Conservation (phyloP, 192 early-diverging fungal genomes). For the Linnemannia zychae region DNA sequence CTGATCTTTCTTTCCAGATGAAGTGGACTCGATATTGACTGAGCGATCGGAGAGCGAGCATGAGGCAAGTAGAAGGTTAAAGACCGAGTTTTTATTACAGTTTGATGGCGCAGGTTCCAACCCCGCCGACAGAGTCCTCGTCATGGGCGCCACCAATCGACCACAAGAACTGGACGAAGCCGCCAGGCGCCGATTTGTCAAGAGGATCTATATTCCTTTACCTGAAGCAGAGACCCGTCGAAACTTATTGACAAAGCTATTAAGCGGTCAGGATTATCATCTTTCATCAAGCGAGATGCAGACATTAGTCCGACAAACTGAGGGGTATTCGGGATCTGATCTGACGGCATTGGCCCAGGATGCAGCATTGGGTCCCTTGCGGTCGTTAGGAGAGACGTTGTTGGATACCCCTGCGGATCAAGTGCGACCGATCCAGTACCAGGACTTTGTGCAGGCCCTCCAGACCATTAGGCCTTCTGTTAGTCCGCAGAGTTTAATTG, state of each 20-base stretch:
- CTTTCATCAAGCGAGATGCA: constrained; percentile 70
- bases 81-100: constrained; percentile 90
- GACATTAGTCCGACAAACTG: constrained; percentile 68
- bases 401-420: constrained; percentile 60
- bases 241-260: constrained; percentile 69
- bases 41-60: constrained; percentile 87
- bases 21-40: constrained; percentile 88
- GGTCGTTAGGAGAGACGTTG: constrained; percentile 71
- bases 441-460: constrained; percentile 84
- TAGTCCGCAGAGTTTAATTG: constrained; percentile 76
- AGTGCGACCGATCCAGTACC: constrained; percentile 77
- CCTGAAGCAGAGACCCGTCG: constrained; percentile 77
- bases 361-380: constrained; percentile 79
- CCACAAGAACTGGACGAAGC: constrained; percentile 92
- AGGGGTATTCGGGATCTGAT: constrained; percentile 88
- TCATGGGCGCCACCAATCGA: constrained; percentile 96
- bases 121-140: constrained; percentile 73
- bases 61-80: constrained; percentile 86
- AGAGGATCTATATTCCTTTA: constrained; percentile 83
- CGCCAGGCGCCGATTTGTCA: constrained; percentile 82
- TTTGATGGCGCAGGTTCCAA: constrained; percentile 76
- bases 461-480: constrained; percentile 82
- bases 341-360: constrained; percentile 82
- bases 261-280: constrained; percentile 68
- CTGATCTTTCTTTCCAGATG: background rate